Evolutionary conservation across 176 grass and related monocot genomes (phyloP).

Genomic region (Hordeum marinum): DNA sequence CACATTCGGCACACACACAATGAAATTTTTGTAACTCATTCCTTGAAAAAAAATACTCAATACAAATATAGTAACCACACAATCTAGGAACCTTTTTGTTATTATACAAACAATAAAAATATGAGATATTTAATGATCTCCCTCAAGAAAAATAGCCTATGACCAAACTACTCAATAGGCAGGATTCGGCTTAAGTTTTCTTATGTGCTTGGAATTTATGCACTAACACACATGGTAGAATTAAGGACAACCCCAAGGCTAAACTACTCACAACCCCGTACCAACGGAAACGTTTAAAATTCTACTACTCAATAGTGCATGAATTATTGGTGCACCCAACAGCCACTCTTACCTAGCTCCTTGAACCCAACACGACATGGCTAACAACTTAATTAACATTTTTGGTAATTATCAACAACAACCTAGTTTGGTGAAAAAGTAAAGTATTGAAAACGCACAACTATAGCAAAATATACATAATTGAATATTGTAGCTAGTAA

Average conservation of each 20-base stretch:
- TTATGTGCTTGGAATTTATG: not conserved
- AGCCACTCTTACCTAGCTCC: too few species aligned
- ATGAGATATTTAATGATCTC: too few species aligned
- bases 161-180: not conserved
- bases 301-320: not conserved
- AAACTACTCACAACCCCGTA: not conserved
- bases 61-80: too few species aligned
- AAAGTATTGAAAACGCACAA: not conserved
- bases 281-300: not conserved
- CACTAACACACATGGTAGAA: slow-evolving; percentile 26
- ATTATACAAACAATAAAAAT: too few species aligned
- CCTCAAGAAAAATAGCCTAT: too few species aligned
- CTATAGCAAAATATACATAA: not conserved
- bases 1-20: too few species aligned
- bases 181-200: not conserved
- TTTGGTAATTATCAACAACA: too few species aligned
- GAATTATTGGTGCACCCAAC: not conserved
- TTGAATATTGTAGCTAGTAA: not conserved
- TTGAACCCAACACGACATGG: not conserved
- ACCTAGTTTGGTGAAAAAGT: not conserved
- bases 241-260: not conserved
- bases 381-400: not conserved
- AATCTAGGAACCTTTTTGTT: too few species aligned
- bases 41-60: too few species aligned
- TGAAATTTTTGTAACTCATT: too few species aligned